phyloP scores from a whole-genome alignment of 495 filamentous ascomycete genomes.

The Polyplosphaeria fusca region DNA sequence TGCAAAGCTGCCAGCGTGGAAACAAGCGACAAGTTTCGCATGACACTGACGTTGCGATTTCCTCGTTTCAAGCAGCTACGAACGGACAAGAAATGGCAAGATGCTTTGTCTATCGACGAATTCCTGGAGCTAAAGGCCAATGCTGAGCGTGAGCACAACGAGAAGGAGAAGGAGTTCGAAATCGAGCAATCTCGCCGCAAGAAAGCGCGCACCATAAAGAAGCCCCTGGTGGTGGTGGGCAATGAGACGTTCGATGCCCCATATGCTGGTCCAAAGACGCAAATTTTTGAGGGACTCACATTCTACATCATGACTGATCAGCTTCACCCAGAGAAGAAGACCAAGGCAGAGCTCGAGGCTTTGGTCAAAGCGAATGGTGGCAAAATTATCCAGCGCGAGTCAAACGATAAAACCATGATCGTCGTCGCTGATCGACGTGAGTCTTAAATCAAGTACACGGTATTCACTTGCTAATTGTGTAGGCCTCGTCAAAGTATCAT shows the following conservation, averaged over 20 bases:
- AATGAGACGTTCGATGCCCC: constrained; percentile 44
- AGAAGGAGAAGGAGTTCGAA: constrained; percentile 73
- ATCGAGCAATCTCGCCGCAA: constrained; percentile 71
- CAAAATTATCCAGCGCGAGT: constrained; percentile 71
- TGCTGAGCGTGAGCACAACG: constrained; percentile 68
- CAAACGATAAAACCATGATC: constrained; percentile 56
- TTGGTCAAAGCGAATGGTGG: constrained; percentile 87
- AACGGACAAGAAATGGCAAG: constrained; percentile 78
- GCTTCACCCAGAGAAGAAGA: constrained; percentile 57
- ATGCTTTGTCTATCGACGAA: constrained; percentile 70
- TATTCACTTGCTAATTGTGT: neutral
- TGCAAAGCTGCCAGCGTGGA: constrained; percentile 86
- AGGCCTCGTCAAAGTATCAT: constrained; percentile 75
- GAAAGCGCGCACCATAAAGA: constrained; percentile 54
- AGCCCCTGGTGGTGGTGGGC: constrained; percentile 68
- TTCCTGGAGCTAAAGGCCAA: constrained; percentile 69
- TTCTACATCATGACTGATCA: constrained; percentile 75
- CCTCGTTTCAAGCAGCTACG: constrained; percentile 84
- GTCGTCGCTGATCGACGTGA: constrained; percentile 70
- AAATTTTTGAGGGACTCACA: constrained; percentile 69
- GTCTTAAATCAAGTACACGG: neutral
- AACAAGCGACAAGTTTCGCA: constrained; percentile 71
- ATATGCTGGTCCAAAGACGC: constrained; percentile 56
- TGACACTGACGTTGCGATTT: constrained; percentile 78
- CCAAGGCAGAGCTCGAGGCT: constrained; percentile 77